Evolutionary conservation across 441 rosid species (phyloP).

Genomic region (Flueggea neowawraea): DNA sequence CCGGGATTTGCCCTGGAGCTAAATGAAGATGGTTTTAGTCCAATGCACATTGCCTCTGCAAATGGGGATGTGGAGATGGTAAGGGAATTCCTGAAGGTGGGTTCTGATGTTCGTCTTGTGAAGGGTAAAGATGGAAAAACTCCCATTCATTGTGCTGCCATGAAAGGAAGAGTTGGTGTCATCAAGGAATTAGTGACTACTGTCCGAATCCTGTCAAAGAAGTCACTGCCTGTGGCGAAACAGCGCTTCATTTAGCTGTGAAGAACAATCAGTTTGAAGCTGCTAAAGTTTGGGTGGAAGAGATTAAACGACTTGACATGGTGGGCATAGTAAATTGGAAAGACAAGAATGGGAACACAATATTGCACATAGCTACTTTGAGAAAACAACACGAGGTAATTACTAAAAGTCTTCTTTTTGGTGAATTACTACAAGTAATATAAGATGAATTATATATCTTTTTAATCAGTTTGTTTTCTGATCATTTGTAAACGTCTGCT

Average conservation of each 20-base stretch:
- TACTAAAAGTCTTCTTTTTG: neutral
- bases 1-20: conserved; percentile 17
- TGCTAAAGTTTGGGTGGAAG: neutral
- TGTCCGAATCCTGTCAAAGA: conserved; percentile 2
- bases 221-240: conserved; percentile 13
- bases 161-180: conserved; percentile 8
- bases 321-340: conserved; percentile 7
- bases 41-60: conserved; percentile 34
- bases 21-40: conserved; percentile 25
- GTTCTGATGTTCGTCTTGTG: conserved; percentile 15
- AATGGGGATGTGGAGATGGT: conserved; percentile 20
- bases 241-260: conserved; percentile 17
- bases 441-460: no score
- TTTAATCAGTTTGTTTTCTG: neutral
- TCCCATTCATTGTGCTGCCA: conserved; percentile 20
- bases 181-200: conserved; percentile 7
- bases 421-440: neutral
- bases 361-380: conserved; percentile 23
- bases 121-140: conserved; percentile 20
- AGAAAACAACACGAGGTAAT: conserved; percentile 15
- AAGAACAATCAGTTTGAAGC: conserved; percentile 15
- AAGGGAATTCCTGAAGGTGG: conserved; percentile 11
- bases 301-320: neutral
- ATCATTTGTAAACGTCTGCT: no score
- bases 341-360: conserved; percentile 22